Evolutionary conservation across 2,329 filamentous ascomycete genomes (phyloP), one percentile per base, ranked within the genome.

Genomic region (Onygenales sp.): DNA sequence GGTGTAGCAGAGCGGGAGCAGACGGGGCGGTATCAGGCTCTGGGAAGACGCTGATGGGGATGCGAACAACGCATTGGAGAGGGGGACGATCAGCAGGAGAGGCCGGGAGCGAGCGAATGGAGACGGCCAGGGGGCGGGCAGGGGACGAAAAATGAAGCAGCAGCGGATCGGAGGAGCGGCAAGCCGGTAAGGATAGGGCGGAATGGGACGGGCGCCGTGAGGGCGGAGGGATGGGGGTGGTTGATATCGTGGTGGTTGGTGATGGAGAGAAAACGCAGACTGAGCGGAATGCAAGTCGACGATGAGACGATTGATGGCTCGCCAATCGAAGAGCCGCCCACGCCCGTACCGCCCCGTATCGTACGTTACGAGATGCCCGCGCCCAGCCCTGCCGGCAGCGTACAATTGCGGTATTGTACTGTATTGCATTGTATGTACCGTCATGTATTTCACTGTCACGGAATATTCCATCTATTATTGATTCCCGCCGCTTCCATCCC

Each of bases 1-100:
- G 13, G 31, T 43, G 31, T 32, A 39, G 39, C 31, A 43, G 49
- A 36, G 43, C 21, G 31, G 43, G 50, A 36, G 42, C n/a, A 33
- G 35, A 17, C 3, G 32, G 31, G 33, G 42, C 31, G 14, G 33
- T 42, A 39, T 39, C 14, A 41, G 17, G 6, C 21, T 45, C 44
- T 52, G 27, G 39, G 5, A 54, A 43, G 41, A 53, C 35, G 43
- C 46, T 39, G 42, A 46, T 38, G n/a, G 50, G 42, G 43, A 52
- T 52, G 50, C 43, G 43, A 52, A 46, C 33, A 41, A 21, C 43
- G 50, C 50, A 52, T 52, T 52, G 50, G 50, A 52, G 43, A 36
- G n/a, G 42, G 43, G 50, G 21, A 33, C 8, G 36, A 9, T 35
- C 32, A 39, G 36, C 36, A 39, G 36, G 9, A 10, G 36, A 9